These are phyloP conservation scores for Fonticula alba DNA, from an alignment of 78 protist genomes.

Conservation along the genomic window DNA sequence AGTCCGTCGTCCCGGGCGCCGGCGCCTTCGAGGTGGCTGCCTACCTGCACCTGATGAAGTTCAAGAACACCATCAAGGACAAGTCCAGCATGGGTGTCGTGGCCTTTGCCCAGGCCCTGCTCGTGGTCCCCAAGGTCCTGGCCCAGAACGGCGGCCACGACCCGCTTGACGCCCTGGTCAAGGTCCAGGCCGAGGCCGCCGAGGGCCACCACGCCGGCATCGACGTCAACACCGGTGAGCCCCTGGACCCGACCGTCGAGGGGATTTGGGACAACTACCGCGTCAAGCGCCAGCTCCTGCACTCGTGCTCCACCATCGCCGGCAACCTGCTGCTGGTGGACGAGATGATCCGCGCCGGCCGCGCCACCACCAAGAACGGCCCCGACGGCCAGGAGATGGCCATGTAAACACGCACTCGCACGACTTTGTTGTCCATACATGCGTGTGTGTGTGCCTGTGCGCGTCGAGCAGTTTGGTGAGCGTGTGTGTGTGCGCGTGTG, in stretches of 20 bases:
- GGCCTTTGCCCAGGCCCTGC: slow-evolving; percentile 91
- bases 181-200: slow-evolving; percentile 43
- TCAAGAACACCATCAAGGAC: slow-evolving; percentile 37
- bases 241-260: slow-evolving; percentile 58
- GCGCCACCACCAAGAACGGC: slow-evolving; percentile 12
- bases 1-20: slow-evolving; percentile 83
- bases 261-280: slow-evolving; percentile 89
- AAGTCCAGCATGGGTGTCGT: slow-evolving; percentile 50
- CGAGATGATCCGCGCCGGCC: slow-evolving; percentile 95
- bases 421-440: too few relatives aligned
- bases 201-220: slow-evolving; percentile 65
- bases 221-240: slow-evolving; percentile 80
- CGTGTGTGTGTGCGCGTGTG: too few relatives aligned
- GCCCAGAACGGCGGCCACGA: slow-evolving; percentile 90
- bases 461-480: too few relatives aligned
- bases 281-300: slow-evolving; percentile 80
- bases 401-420: too few relatives aligned
- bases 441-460: too few relatives aligned
- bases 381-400: too few relatives aligned
- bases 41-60: slow-evolving; percentile 44
- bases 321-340: slow-evolving; percentile 89
- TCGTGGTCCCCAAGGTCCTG: slow-evolving; percentile 86
- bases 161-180: slow-evolving; percentile 65
- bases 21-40: slow-evolving; percentile 87
- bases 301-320: slow-evolving; percentile 62